These are phyloP conservation scores for Begonia fuchsioides DNA, from an alignment of 306 rosid species.

Conservation along the genomic window DNA sequence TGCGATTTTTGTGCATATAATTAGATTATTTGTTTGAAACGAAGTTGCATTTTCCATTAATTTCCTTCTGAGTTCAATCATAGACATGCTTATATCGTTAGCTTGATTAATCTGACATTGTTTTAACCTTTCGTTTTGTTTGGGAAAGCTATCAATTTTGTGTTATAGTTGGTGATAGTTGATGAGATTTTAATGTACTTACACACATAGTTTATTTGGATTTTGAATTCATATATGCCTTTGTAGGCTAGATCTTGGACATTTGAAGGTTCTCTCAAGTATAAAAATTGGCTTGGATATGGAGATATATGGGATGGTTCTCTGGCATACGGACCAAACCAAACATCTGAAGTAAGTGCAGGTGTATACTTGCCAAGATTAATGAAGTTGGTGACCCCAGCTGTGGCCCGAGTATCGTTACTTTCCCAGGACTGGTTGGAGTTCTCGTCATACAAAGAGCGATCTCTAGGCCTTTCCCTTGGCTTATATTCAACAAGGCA, in stretches of 20 bases:
- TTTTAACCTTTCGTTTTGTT: not conserved
- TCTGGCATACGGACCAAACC: slow-evolving; percentile 74
- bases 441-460: slow-evolving; percentile 85
- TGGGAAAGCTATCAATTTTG: slow-evolving; percentile 1
- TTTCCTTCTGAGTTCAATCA: too few relatives aligned
- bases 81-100: too few relatives aligned
- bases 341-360: slow-evolving; percentile 70
- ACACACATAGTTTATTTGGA: slow-evolving; percentile 5
- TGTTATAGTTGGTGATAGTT: slow-evolving; percentile 1
- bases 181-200: not conserved
- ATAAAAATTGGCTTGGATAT: slow-evolving; percentile 78
- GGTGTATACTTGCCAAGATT: slow-evolving; percentile 69
- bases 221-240: slow-evolving; percentile 21
- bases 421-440: slow-evolving; percentile 95
- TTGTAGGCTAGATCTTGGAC: slow-evolving; percentile 84
- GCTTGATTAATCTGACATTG: too few relatives aligned
- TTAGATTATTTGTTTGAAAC: not conserved
- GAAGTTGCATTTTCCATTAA: not conserved
- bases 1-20: slow-evolving; percentile 13
- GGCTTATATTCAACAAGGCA: slow-evolving; percentile 54
- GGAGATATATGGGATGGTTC: slow-evolving; percentile 95
- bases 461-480: slow-evolving; percentile 62
- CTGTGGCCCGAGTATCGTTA: slow-evolving; percentile 49
- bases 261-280: slow-evolving; percentile 64
- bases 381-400: slow-evolving; percentile 46